A percentile compares a stretch with the other conserved stretches of the same genome.
These are phyloP conservation scores for Daldinia bambusicola DNA, from an alignment of 495 filamentous ascomycete species.

Conservation along the genomic window DNA sequence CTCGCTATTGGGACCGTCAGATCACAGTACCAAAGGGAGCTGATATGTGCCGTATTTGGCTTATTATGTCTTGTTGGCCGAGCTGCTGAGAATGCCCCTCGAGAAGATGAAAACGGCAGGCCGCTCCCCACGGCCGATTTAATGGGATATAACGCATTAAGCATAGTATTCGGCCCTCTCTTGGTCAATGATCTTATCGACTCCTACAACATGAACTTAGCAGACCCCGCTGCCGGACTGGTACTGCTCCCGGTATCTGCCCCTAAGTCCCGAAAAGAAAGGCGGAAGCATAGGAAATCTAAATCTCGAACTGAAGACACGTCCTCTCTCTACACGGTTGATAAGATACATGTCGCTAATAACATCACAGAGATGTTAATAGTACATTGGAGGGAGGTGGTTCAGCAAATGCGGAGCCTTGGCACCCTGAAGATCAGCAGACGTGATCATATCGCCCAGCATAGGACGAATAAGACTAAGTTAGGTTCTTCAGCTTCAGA, in stretches of 20 bases:
- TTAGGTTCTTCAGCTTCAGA: constrained; percentile 46
- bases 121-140: constrained; percentile 60
- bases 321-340: constrained; percentile 42
- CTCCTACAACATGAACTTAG: constrained; percentile 53
- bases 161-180: constrained; percentile 72
- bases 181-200: constrained; percentile 67
- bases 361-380: constrained; percentile 68
- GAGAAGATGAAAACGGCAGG: constrained; percentile 59
- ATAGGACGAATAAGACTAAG: constrained; percentile 8
- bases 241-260: constrained; percentile 51
- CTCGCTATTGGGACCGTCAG: constrained; percentile 66
- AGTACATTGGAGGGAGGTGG: constrained; percentile 67
- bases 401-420: constrained; percentile 61
- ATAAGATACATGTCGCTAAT: constrained; percentile 64
- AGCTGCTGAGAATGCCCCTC: constrained; percentile 58
- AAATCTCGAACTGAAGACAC: constrained; percentile 19
- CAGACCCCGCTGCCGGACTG: constrained; percentile 50
- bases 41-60: constrained; percentile 75
- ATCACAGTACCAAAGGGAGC: constrained; percentile 67
- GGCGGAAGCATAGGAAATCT: constrained; percentile 27
- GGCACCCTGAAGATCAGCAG: constrained; percentile 45
- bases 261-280: constrained; percentile 54
- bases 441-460: constrained; percentile 2
- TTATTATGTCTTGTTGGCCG: constrained; percentile 66
- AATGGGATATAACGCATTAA: constrained; percentile 71